These are phyloP conservation scores for Rhododendron kiyosumense DNA, from an alignment of 148 eudicot genomes.

Conservation along the genomic window DNA sequence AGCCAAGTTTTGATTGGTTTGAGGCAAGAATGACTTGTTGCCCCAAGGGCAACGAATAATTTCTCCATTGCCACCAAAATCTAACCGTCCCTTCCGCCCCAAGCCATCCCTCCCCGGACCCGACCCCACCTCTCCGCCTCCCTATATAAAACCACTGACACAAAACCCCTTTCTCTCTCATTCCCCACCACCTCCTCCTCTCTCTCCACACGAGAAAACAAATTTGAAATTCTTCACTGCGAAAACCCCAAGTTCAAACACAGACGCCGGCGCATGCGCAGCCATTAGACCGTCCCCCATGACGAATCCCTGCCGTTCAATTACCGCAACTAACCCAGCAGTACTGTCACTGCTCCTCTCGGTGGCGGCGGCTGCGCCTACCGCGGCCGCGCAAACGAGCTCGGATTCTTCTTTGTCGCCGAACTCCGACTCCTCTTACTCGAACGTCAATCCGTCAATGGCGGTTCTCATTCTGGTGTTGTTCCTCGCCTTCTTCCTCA, in stretches of 20 bases:
- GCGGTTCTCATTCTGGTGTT: constrained; percentile 19
- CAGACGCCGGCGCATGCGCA: not conserved
- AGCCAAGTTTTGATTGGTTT: too few species aligned
- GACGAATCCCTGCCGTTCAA: not conserved
- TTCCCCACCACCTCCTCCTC: not conserved
- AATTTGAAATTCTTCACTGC: not conserved
- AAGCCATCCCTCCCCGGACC: not conserved
- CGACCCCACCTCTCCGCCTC: not conserved
- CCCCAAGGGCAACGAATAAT: too few species aligned
- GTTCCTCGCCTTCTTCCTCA: constrained; percentile 24
- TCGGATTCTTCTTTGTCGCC: not conserved
- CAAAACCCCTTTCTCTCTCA: not conserved
- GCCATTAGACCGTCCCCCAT: not conserved
- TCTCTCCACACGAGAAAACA: not conserved
- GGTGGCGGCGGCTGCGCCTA: not conserved
- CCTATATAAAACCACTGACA: not conserved
- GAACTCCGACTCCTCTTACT: not conserved
- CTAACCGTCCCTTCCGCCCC: not conserved
- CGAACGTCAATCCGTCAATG: constrained; percentile 10
- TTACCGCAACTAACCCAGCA: not conserved
- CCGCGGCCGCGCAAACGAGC: not conserved
- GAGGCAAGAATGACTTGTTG: too few species aligned
- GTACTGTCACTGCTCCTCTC: not conserved
- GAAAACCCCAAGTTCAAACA: not conserved
- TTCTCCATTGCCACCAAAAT: not conserved